These are phyloP conservation scores for Metschnikowia similis DNA, from an alignment of 805 yeast species.

Conservation along the genomic window DNA sequence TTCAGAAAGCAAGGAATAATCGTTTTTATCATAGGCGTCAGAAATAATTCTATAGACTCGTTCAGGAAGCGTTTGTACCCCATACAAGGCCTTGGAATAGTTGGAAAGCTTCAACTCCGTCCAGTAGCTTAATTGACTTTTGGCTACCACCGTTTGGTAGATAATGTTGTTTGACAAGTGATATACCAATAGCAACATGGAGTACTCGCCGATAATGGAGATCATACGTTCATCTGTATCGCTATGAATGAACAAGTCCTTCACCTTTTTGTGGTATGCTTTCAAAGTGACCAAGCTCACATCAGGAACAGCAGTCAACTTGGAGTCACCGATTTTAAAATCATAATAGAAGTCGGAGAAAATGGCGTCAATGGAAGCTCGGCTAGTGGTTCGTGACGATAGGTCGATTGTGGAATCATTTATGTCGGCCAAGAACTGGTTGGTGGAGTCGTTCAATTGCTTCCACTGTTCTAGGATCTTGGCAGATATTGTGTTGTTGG, in stretches of 20 bases:
- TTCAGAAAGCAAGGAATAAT: neutral
- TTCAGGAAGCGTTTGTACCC: conserved; percentile 33
- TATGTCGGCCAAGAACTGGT: conserved; percentile 18
- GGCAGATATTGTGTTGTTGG: conserved; percentile 30
- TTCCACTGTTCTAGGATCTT: conserved; percentile 20
- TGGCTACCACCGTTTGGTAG: conserved; percentile 29
- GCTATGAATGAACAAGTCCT: neutral
- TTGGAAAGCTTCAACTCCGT: conserved; percentile 23
- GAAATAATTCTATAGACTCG: conserved; percentile 7
- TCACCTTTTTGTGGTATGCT: conserved; percentile 6
- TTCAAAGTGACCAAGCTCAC: conserved; percentile 6
- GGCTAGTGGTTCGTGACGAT: conserved; percentile 10
- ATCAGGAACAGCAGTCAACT: conserved; percentile 13
- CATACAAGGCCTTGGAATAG: conserved; percentile 26
- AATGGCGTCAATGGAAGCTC: conserved; percentile 8
- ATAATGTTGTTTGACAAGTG: conserved; percentile 32
- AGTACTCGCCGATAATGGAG: conserved; percentile 23
- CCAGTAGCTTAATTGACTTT: conserved; percentile 36
- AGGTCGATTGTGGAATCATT: neutral
- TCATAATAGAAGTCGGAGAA: conserved; percentile 17
- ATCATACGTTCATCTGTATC: conserved; percentile 10
- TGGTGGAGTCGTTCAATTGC: conserved; percentile 18
- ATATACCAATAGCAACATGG: conserved; percentile 20
- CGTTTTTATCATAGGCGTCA: conserved; percentile 3
- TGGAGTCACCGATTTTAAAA: conserved; percentile 10